These are phyloP conservation scores for Coniella vitis DNA, from an alignment of 2,329 filamentous ascomycete species.

Conservation along the genomic window DNA sequence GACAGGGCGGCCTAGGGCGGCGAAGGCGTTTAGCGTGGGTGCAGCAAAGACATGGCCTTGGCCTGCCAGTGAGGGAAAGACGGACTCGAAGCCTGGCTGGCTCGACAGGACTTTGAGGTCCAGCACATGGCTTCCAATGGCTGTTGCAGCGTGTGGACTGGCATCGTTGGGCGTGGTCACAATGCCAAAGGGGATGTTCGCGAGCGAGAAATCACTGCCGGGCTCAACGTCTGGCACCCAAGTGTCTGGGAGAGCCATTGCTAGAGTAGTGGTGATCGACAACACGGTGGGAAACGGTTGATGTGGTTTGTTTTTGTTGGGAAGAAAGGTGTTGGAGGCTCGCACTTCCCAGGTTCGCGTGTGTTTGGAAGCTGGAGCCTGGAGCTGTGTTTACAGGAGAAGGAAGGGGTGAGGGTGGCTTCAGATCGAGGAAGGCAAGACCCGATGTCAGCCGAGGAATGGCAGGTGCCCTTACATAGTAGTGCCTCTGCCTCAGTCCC, in stretches of 20 bases:
- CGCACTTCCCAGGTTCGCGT: too few relatives aligned
- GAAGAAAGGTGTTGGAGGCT: too few relatives aligned
- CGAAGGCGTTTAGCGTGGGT: constrained; percentile 50
- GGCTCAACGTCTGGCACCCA: constrained; percentile 26
- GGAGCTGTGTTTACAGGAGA: too few relatives aligned
- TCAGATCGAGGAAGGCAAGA: too few relatives aligned
- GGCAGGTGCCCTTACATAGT: too few relatives aligned
- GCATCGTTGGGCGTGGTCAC: constrained; percentile 46
- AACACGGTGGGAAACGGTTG: not conserved
- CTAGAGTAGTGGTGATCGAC: not conserved
- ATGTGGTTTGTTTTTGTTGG: too few relatives aligned
- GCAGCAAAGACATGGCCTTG: constrained; percentile 20
- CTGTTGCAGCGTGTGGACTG: constrained; percentile 50
- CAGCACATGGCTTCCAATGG: constrained; percentile 61
- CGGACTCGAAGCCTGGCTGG: constrained; percentile 47
- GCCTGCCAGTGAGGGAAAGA: constrained; percentile 19
- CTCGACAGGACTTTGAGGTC: constrained; percentile 58
- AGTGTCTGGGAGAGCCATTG: constrained; percentile 14
- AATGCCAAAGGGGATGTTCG: constrained; percentile 72
- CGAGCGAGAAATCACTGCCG: constrained; percentile 62
- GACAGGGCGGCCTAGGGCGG: constrained; percentile 59
- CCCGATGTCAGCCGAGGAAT: too few relatives aligned
- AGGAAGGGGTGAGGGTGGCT: too few relatives aligned
- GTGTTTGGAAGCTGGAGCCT: too few relatives aligned
- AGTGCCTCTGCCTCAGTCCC: too few relatives aligned